Percentiles rank a stretch among this genome's conserved stretches.
These are phyloP conservation scores for Leccinum griseonigrum DNA, from an alignment of 1,284 basidiomycete genomes.

Conservation along the genomic window DNA sequence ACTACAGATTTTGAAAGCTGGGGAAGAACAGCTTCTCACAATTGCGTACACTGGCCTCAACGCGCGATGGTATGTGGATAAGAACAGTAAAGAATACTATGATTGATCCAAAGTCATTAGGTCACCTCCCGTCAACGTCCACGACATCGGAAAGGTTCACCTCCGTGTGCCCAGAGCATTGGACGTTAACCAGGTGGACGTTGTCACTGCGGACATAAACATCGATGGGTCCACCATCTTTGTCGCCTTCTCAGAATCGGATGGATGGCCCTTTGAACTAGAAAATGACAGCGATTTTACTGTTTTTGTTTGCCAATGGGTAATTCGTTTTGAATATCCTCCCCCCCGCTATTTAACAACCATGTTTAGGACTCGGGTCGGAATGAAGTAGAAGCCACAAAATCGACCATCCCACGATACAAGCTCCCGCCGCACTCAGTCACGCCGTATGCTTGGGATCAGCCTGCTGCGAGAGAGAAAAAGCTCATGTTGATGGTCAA, in stretches of 20 bases:
- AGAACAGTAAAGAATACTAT: neutral
- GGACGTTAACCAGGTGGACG: constrained; percentile 45
- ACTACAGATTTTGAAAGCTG: constrained; percentile 67
- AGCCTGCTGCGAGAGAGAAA: constrained; percentile 84
- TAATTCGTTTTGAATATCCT: constrained; percentile 31
- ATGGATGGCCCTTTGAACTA: constrained; percentile 87
- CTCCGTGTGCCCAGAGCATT: constrained; percentile 59
- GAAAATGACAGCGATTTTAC: constrained; percentile 86
- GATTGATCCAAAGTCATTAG: constrained; percentile 40
- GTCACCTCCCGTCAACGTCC: constrained; percentile 91
- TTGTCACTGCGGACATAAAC: constrained; percentile 83
- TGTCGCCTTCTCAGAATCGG: constrained; percentile 70
- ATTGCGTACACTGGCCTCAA: constrained; percentile 85
- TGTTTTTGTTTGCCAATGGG: constrained; percentile 77
- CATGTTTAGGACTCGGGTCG: constrained; percentile 48
- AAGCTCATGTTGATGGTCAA: constrained; percentile 72
- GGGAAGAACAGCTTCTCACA: constrained; percentile 73
- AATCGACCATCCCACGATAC: constrained; percentile 42
- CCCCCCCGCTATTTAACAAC: constrained; percentile 4
- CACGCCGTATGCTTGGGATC: constrained; percentile 91
- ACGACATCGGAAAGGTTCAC: constrained; percentile 87
- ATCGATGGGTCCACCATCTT: constrained; percentile 92
- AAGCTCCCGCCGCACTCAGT: constrained; percentile 57
- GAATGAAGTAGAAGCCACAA: constrained; percentile 39
- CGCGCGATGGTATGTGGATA: constrained; percentile 67